These are phyloP conservation scores for Tolypocladium tropicale DNA, from an alignment of 2,329 filamentous ascomycete species.

Conservation along the genomic window DNA sequence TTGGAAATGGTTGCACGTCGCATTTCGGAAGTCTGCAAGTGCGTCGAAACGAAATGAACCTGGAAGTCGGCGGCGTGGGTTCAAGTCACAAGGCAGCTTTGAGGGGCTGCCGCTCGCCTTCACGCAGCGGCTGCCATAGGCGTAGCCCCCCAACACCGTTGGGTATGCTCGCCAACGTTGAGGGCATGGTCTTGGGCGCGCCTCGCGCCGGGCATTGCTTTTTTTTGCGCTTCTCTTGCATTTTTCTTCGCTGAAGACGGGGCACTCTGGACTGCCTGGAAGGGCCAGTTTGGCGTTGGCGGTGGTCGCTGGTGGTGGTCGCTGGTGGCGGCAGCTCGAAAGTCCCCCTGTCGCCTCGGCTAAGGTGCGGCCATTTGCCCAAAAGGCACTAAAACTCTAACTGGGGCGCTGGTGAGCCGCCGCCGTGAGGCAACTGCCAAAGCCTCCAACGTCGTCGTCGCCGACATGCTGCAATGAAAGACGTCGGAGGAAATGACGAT, in stretches of 20 bases:
- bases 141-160: neutral
- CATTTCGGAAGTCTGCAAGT: neutral
- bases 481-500: slow-evolving; percentile 25
- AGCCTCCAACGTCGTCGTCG: slow-evolving; percentile 23
- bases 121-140: neutral
- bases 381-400: slow-evolving; percentile 28
- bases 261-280: neutral
- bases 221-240: neutral
- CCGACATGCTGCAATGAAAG: slow-evolving; percentile 31
- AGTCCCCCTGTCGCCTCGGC: slow-evolving; percentile 17
- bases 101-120: neutral
- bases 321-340: neutral
- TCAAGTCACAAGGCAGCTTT: neutral
- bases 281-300: neutral
- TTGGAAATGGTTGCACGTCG: too few relatives aligned
- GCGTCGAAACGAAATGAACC: neutral
- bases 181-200: neutral
- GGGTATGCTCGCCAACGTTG: neutral
- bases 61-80: neutral
- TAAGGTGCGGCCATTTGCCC: slow-evolving; percentile 29
- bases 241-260: neutral
- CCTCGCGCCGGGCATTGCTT: neutral
- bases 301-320: neutral
- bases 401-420: slow-evolving; percentile 14
- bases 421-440: slow-evolving; percentile 18